Percentiles rank a stretch among this genome's conserved stretches.
These are phyloP conservation scores for Candida patagonica DNA, from an alignment of 805 yeast species.

Conservation along the genomic window DNA sequence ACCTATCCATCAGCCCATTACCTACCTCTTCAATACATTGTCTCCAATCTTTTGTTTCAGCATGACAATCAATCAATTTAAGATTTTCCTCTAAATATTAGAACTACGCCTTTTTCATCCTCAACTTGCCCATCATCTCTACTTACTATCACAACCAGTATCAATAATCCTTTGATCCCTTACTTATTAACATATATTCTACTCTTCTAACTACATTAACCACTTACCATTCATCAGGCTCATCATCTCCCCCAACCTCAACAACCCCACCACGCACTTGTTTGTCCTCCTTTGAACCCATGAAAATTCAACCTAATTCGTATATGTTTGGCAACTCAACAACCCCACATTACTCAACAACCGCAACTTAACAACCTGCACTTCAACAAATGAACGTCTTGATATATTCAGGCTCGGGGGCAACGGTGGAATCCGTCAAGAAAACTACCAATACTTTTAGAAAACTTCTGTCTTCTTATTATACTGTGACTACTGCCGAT, in stretches of 20 bases:
- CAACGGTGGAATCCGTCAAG: slow-evolving; percentile 78
- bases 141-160: slow-evolving; percentile 63
- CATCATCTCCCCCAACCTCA: slow-evolving; percentile 38
- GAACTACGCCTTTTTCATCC: slow-evolving; percentile 3
- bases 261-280: too few species aligned
- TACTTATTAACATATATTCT: background rate
- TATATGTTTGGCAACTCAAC: too few species aligned
- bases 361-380: background rate
- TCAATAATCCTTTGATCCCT: slow-evolving; percentile 64
- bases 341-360: slow-evolving; percentile 46
- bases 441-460: slow-evolving; percentile 75
- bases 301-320: too few species aligned
- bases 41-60: slow-evolving; percentile 78
- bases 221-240: slow-evolving; percentile 60
- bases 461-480: slow-evolving; percentile 68
- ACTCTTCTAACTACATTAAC: background rate
- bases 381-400: slow-evolving; percentile 51
- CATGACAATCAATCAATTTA: slow-evolving; percentile 65
- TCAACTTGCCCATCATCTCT: background rate
- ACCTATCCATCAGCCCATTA: background rate
- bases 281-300: too few species aligned
- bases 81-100: slow-evolving; percentile 47
- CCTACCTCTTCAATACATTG: slow-evolving; percentile 56
- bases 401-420: slow-evolving; percentile 72
- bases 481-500: slow-evolving; percentile 71